Conservation (phyloP, 306 rosid genomes). For the Dalbergia cochinchinensis region DNA sequence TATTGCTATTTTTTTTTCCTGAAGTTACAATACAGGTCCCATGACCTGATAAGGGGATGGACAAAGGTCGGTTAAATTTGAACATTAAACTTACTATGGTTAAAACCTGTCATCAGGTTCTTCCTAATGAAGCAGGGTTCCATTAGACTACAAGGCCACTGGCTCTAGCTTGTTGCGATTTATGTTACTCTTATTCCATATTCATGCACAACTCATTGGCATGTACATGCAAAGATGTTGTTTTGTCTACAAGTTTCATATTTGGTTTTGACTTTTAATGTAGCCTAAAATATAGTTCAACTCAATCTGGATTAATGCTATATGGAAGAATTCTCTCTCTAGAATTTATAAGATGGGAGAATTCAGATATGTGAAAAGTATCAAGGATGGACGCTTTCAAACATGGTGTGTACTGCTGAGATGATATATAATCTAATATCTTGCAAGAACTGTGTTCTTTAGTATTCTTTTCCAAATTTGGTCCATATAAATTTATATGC, state of each 20-base stretch:
- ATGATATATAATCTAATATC: constrained; percentile 32
- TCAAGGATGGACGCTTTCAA: constrained; percentile 16
- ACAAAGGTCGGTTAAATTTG: constrained; percentile 20
- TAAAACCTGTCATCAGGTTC: constrained; percentile 20
- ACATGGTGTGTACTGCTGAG: background rate
- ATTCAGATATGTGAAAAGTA: constrained; percentile 18
- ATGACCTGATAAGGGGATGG: constrained; percentile 24
- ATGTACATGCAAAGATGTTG: constrained; percentile 24
- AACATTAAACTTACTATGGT: background rate
- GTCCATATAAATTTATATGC: constrained; percentile 17
- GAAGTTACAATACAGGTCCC: background rate
- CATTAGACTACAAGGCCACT: constrained; percentile 23
- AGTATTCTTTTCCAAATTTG: no score
- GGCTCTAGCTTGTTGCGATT: constrained; percentile 7
- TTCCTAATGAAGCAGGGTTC: constrained; percentile 18
- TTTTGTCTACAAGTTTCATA: constrained; percentile 32
- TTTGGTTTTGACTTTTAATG: constrained; percentile 39
- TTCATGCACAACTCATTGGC: background rate
- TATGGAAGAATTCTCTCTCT: constrained; percentile 16
- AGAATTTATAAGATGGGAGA: constrained; percentile 34
- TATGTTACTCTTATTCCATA: background rate
- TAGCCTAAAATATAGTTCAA: constrained; percentile 22
- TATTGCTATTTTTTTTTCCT: constrained; percentile 16
- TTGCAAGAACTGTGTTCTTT: constrained; percentile 4
- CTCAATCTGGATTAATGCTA: background rate